Evolutionary conservation across 768 basidiomycete genomes (phyloP), one percentile per base, ranked within the genome.

Genomic region (Suillus alpinus): DNA sequence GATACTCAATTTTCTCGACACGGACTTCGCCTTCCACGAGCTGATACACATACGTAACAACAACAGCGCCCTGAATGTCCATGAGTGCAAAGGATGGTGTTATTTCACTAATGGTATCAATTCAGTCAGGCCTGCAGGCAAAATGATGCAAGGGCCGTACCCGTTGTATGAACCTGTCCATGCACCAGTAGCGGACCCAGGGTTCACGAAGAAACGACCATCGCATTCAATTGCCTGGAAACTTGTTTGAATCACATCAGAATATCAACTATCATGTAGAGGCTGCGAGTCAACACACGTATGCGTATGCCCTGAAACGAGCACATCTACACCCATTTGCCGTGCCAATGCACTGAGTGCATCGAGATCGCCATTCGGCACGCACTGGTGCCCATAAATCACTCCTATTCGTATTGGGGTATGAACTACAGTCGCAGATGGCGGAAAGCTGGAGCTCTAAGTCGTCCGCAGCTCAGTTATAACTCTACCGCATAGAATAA

Each of bases 301-400:
- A 75, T 98, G 95, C 0, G 97, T 98, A 68, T 94, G 94, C 0
- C 97, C 97, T 2, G 89, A 92, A 23, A 98, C 77, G 39, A 98
- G 80, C 0, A 99, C 94, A 69, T 99, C 97, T 4, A 98, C 97
- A 71, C 98, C 96, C 92, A 99, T 94, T 76, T 95, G 94, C 40
- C 96, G 78, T 16, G 95, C 94, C 58, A 95, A 84, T 3, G 92
- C 83, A 57, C 86, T 88, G 46, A 98, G 81, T n/a, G 92, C 88
- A 69, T 97, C 94, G 3, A 94, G 80, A 71, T 97, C 95, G 13
- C 95, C 97, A 0, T 89, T 87, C 1, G 97, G 96, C 44, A 98
- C 84, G 68, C 85, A 89, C 73, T 98, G 95, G 75, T 96, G 94
- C 0, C 96, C 97, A 70, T 97, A 95, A 49, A 98, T 84, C 52